Base-by-base conservation (phyloP, 495 filamentous ascomycete genomes). In the Opeltia flavorubescens region DNA sequence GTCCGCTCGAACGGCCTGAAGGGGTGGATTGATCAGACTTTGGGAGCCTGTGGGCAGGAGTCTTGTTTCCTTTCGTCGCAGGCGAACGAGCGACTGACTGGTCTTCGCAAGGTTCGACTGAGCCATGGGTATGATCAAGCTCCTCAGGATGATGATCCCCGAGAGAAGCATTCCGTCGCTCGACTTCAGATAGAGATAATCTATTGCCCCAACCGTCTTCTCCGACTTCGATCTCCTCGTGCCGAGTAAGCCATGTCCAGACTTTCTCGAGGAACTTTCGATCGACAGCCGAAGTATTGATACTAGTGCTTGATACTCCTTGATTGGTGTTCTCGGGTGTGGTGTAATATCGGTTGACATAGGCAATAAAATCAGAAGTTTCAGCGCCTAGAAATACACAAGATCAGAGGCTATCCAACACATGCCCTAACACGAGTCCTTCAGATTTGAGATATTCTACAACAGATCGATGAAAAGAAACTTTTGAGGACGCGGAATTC, bases 231-330 rank as follows among this genome's bases (percentile, higher is more conserved):
- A 78, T 62, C 48, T 81, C 76, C 4, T 67, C 66, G 44, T 78
- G 66, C 34, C 51, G 56, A 7, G 56, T 66, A 39, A 80, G 58
- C 76, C 75, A 79, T 23, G 62, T 57, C 77, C 77, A 81, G 27
- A 74, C 63, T 44, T 70, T 69, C 33, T 69, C 67, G 46, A 71
- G 59, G 44, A 78, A 74, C 9, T 54, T 60, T 29, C 66, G 63
- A 53, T 76, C 73, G 21, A 76, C 55, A 33, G 23, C 15, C 5
- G 23, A 2, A 13, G 11, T 13, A 17, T 40, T 31, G 5, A 34
- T 43, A 40, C 3, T 8, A 8, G 12, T 29, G 3, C 6, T 43
- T 29, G 2, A 18, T 6, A 27, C 21, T 23, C 23, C 11, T 12
- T 45, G 33, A 11, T 12, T 2, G 18, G 25, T 44, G 31, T 26